A percentile compares a stretch with the other conserved stretches of the same genome.
Conservation (phyloP, 805 yeast genomes). For the Ascoidea tarda region DNA sequence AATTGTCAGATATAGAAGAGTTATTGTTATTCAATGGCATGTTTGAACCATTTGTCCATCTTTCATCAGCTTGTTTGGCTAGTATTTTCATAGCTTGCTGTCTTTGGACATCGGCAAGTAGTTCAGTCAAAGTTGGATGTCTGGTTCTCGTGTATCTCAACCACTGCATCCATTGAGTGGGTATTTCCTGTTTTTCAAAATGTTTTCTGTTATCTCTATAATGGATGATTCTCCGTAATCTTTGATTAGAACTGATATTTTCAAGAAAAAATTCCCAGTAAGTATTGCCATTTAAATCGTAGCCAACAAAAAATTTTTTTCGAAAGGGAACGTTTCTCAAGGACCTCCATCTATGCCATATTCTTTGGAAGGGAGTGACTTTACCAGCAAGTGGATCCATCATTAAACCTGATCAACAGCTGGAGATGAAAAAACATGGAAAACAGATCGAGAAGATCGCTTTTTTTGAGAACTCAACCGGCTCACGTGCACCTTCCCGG, state of each 20-base stretch:
- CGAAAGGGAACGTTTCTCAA: slow-evolving; percentile 56
- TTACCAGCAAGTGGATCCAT: slow-evolving; percentile 38
- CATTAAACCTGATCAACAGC: too few relatives aligned
- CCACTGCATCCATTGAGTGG: slow-evolving; percentile 78
- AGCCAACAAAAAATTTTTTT: slow-evolving; percentile 41
- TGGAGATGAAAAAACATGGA: too few relatives aligned
- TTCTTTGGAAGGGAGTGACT: slow-evolving; percentile 34
- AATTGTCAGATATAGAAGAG: not conserved
- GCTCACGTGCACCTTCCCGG: too few relatives aligned
- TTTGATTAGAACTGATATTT: slow-evolving; percentile 22
- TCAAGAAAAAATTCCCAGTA: slow-evolving; percentile 69
- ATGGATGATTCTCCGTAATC: slow-evolving; percentile 50
- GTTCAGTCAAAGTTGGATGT: slow-evolving; percentile 52
- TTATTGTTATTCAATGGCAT: slow-evolving; percentile 7
- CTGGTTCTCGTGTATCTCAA: slow-evolving; percentile 43
- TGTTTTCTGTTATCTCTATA: slow-evolving; percentile 33
- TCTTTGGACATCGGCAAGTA: slow-evolving; percentile 42
- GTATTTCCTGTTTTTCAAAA: slow-evolving; percentile 42
- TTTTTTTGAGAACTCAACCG: too few relatives aligned
- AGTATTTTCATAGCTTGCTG: slow-evolving; percentile 31
- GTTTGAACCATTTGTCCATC: slow-evolving; percentile 13
- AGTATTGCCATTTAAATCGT: slow-evolving; percentile 73
- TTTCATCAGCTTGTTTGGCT: slow-evolving; percentile 15
- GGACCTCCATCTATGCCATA: slow-evolving; percentile 44
- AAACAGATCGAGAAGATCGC: too few relatives aligned